Base-by-base conservation (phyloP, 768 basidiomycete species). In the Hebeloma cylindrosporum region DNA sequence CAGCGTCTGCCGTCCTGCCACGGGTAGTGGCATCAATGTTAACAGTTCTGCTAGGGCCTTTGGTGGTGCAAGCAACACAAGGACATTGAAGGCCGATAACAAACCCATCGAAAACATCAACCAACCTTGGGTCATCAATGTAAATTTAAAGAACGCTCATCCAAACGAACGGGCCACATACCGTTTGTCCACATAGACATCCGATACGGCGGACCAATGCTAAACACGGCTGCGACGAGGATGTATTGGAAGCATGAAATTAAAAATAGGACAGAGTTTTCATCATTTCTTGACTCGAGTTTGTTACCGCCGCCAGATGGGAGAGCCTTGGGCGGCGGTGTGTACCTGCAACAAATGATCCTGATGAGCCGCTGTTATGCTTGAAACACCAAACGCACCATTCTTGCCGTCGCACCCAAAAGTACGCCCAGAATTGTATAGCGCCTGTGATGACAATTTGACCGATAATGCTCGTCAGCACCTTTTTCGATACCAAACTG, bases 231-330 rank as follows among this genome's bases (percentile, higher is more conserved):
- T 9, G 95, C 96, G 6, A 96, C 90, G 37, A 98, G 73, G 58
- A 98, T 91, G 64, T 99, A 99, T 68, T 99, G 96, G 82, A 98
- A 98, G 50, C 93, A 96, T 7, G 96, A 97, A 32, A 97, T 73
- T 52, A 97, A 66, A 70, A 99, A 99, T 45, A 99, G 66, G 21
- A 79, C 82, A 4, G 96, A 83, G 62, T 99, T 97, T 64, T 98
- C 96, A 58, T 79, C 94, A 62, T 94, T 97, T 30, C 70, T 80
- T 16, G 91, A 84, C 47, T 92, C 80, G 32, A 98, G 73, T 55
- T 90, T 81, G 63, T 85, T 78, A 48, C 75, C 78, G 31, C 79
- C 74, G 30, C 69, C 66, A 5, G 60, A 58, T 18, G 76, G 72
- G 14, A 75, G 60, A 25, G 62, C 60, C 35, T 62, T 58, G 0